Conservation (phyloP, 1,284 basidiomycete species). For the Puccinia brachypodii region DNA sequence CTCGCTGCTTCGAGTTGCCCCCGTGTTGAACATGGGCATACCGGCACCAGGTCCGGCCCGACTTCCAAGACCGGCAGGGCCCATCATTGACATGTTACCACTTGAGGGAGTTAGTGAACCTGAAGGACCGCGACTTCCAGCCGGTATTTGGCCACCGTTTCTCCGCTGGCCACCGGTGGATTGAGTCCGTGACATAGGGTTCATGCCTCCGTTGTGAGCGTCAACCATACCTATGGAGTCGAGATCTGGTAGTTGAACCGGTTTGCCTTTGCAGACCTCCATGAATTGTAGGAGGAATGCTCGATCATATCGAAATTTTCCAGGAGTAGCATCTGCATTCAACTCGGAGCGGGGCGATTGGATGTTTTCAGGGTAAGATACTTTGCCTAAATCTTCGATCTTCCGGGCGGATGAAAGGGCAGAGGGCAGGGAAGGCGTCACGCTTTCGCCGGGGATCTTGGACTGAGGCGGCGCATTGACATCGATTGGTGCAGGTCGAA, state of each 20-base stretch:
- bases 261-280: constrained; percentile 90
- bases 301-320: constrained; percentile 96
- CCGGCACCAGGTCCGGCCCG: constrained; percentile 35
- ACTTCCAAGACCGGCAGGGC: constrained; percentile 21
- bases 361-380: constrained; percentile 81
- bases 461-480: constrained; percentile 32
- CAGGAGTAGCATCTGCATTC: constrained; percentile 74
- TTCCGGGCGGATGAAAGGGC: constrained; percentile 62
- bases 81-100: constrained; percentile 36
- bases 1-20: constrained; percentile 28
- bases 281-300: constrained; percentile 98
- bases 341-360: constrained; percentile 80
- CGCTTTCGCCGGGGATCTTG: constrained; percentile 9
- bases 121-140: constrained; percentile 33
- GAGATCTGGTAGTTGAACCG: constrained; percentile 80
- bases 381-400: constrained; percentile 76
- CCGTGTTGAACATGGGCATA: constrained; percentile 38
- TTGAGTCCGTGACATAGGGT: constrained; percentile 44
- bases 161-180: constrained; percentile 41
- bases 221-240: constrained; percentile 76
- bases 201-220: neutral
- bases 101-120: constrained; percentile 37
- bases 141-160: constrained; percentile 14
- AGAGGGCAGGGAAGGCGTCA: constrained; percentile 42
- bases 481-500: constrained; percentile 42